Conservation (phyloP, 148 eudicot genomes). For the Silene uniflora region DNA sequence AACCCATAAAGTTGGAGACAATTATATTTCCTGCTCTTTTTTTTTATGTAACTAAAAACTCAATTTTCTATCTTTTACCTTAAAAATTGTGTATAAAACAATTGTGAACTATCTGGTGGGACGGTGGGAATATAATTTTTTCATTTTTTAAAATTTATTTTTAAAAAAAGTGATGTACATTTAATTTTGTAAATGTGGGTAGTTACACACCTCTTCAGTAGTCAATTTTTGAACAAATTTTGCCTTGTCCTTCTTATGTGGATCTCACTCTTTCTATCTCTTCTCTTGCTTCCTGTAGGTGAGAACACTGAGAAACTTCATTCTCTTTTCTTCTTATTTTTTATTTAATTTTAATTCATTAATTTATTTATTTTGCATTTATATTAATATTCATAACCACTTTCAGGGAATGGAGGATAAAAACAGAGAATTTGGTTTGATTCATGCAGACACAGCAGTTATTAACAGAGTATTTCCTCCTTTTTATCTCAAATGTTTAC, state of each 20-base stretch:
- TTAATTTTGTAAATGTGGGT: constrained; percentile 22
- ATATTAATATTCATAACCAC: not conserved
- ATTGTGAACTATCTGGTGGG: too few relatives aligned
- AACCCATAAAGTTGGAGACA: too few relatives aligned
- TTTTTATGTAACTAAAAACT: too few relatives aligned
- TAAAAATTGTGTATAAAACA: too few relatives aligned
- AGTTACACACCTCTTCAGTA: constrained; percentile 22
- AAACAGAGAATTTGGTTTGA: constrained; percentile 9
- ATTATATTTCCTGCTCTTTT: too few relatives aligned
- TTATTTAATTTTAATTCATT: not conserved
- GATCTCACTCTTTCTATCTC: constrained; percentile 25
- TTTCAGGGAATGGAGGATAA: constrained; percentile 3
- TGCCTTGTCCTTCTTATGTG: constrained; percentile 8
- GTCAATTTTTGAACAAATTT: constrained; percentile 12
- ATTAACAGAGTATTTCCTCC: constrained; percentile 1
- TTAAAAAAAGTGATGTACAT: not conserved
- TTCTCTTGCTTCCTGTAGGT: constrained; percentile 5
- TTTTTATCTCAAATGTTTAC: not conserved
- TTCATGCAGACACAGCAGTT: constrained; percentile 18
- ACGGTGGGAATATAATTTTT: too few relatives aligned
- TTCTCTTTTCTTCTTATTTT: not conserved
- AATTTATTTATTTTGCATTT: not conserved
- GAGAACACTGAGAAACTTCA: constrained; percentile 1
- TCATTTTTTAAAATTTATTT: too few relatives aligned
- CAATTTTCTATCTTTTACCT: too few relatives aligned